Evolutionary conservation across 2,329 filamentous ascomycete species (phyloP).

Genomic region (Epichloe gansuensis): DNA sequence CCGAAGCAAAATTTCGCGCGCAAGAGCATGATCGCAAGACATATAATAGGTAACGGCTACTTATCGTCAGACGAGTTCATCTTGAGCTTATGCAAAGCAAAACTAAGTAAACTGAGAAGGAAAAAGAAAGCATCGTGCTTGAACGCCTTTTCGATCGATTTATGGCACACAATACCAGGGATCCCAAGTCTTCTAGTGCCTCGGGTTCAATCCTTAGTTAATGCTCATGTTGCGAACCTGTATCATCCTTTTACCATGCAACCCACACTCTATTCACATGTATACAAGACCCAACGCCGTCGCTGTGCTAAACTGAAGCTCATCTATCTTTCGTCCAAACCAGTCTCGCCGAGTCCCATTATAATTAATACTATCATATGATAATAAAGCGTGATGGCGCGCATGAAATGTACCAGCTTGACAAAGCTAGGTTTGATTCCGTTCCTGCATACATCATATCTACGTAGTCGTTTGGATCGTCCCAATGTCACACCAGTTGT

Average conservation of each 20-base stretch:
- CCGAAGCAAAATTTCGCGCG: no score
- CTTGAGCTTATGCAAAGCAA: no score
- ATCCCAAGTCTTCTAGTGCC: no score
- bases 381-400: not conserved
- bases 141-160: no score
- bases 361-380: not conserved
- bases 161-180: no score
- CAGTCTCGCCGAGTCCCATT: not conserved
- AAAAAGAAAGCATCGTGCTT: no score
- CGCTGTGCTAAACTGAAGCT: conserved; percentile 18
- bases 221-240: not conserved
- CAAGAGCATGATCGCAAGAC: no score
- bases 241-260: not conserved
- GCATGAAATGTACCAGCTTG: not conserved
- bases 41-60: no score
- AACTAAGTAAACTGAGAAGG: no score
- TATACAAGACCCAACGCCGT: conserved; percentile 17
- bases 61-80: no score
- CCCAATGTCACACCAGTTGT: conserved; percentile 52
- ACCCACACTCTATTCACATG: not conserved
- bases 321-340: conserved; percentile 6
- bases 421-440: not conserved
- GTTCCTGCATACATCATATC: not conserved
- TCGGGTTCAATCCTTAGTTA: not conserved
- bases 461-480: conserved; percentile 15